Evolutionary conservation across 176 grass and related monocot species (phyloP).

Genomic region (Panicum miliaceum): DNA sequence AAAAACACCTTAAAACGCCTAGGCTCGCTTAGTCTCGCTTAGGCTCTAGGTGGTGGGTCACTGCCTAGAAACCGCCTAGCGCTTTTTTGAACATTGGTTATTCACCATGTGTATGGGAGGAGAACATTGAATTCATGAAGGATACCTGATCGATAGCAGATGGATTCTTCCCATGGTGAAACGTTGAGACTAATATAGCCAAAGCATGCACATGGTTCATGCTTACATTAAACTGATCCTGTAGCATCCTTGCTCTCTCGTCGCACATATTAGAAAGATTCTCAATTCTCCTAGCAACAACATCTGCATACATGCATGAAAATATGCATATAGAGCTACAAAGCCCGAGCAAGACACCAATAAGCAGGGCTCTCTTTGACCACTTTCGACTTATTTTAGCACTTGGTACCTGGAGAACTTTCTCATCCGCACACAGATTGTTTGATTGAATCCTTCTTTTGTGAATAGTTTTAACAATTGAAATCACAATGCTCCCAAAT

Average conservation of each 20-base stretch:
- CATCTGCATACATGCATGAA: constrained; percentile 61
- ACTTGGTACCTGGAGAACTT: constrained; percentile 43
- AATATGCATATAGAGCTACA: constrained; percentile 68
- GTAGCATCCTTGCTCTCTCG: constrained; percentile 85
- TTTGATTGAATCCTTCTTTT: constrained; percentile 49
- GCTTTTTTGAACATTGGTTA: neutral
- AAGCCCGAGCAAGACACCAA: constrained; percentile 66
- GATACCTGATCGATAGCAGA: constrained; percentile 86
- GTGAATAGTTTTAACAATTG: constrained; percentile 34
- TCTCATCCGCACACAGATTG: constrained; percentile 45
- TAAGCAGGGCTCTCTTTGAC: constrained; percentile 63
- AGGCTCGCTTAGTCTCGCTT: no score
- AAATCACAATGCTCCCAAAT: constrained; percentile 40
- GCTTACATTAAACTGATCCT: constrained; percentile 94
- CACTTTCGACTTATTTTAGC: constrained; percentile 61
- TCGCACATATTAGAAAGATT: constrained; percentile 81
- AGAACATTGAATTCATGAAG: constrained; percentile 6
- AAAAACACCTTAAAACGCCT: no score
- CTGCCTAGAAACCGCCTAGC: no score
- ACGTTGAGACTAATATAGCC: constrained; percentile 77
- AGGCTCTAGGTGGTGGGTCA: no score
- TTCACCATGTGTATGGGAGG: neutral
- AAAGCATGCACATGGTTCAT: constrained; percentile 89
- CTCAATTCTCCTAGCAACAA: constrained; percentile 65
- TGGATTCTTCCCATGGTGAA: constrained; percentile 80